Evolutionary conservation across 768 basidiomycete species (phyloP).

Genomic region (Boletus rubescentipes): DNA sequence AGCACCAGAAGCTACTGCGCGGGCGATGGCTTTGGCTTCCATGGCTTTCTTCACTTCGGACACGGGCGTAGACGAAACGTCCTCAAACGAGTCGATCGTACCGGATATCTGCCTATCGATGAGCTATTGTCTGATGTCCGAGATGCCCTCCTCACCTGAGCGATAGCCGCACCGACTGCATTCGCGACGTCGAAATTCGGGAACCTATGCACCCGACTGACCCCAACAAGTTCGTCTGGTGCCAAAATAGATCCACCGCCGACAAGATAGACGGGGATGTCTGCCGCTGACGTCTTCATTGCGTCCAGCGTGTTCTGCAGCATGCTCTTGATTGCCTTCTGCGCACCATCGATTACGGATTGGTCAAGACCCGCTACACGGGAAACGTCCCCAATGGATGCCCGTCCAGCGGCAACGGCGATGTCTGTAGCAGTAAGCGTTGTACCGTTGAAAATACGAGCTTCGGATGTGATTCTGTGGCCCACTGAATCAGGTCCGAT

Average conservation of each 20-base stretch:
- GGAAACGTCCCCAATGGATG: conserved; percentile 30
- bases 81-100: conserved; percentile 45
- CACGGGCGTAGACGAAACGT: conserved; percentile 35
- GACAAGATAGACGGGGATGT: conserved; percentile 58
- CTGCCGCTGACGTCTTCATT: conserved; percentile 64
- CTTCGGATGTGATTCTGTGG: conserved; percentile 48
- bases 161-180: conserved; percentile 57
- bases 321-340: conserved; percentile 40
- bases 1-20: conserved; percentile 47
- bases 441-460: conserved; percentile 54
- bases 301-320: conserved; percentile 51
- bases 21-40: conserved; percentile 39
- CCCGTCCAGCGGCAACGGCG: conserved; percentile 41
- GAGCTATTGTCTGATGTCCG: not conserved
- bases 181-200: conserved; percentile 58
- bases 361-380: conserved; percentile 23
- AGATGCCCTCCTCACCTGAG: conserved; percentile 27
- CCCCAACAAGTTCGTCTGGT: conserved; percentile 50
- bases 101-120: conserved; percentile 39
- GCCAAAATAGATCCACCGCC: conserved; percentile 65
- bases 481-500: conserved; percentile 70
- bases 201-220: conserved; percentile 49
- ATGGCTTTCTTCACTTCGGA: conserved; percentile 34
- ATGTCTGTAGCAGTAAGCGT: conserved; percentile 63
- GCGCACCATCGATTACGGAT: conserved; percentile 34